Conservation (phyloP, 2,329 filamentous ascomycete genomes). For the Raffaelea deltoideospora region DNA sequence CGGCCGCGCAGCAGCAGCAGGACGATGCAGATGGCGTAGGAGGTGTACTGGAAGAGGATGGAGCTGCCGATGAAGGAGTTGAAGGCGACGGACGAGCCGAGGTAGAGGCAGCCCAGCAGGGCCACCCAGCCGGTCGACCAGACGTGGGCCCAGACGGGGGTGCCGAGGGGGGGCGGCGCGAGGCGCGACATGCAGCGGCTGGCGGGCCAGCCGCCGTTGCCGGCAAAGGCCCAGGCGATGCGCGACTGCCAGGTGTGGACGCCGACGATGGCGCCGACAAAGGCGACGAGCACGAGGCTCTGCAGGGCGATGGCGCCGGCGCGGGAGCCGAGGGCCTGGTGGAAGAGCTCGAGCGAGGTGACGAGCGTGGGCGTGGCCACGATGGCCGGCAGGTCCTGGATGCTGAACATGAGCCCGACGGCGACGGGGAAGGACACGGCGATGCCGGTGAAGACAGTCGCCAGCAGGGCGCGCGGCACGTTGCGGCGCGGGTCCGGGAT, state of each 20-base stretch:
- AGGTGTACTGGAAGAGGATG: constrained; percentile 34
- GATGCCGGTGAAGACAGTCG: constrained; percentile 13
- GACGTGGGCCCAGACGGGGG: constrained; percentile 1
- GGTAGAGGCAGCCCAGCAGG: not conserved
- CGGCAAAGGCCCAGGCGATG: constrained; percentile 28
- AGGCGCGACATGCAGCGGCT: constrained; percentile 22
- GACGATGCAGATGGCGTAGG: constrained; percentile 32
- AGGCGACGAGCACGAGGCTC: constrained; percentile 27
- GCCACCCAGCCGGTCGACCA: not conserved
- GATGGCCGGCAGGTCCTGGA: constrained; percentile 4
- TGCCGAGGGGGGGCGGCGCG: constrained; percentile 3
- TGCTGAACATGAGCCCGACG: constrained; percentile 6
- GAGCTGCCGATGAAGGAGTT: constrained; percentile 38
- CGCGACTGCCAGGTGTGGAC: constrained; percentile 22
- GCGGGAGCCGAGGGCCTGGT: constrained; percentile 24
- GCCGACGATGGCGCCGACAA: constrained; percentile 17
- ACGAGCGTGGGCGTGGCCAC: constrained; percentile 22
- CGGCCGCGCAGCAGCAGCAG: constrained; percentile 33
- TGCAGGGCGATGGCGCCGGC: constrained; percentile 23
- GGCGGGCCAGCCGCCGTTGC: constrained; percentile 27
- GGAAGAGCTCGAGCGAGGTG: constrained; percentile 29
- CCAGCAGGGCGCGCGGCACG: constrained; percentile 18
- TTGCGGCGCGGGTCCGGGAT: constrained; percentile 14
- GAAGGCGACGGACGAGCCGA: constrained; percentile 18
- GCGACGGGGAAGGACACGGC: constrained; percentile 1